phyloP scores from a whole-genome alignment of 2,329 filamentous ascomycete species.

The Dryadomyces quercus-mongolicae region DNA sequence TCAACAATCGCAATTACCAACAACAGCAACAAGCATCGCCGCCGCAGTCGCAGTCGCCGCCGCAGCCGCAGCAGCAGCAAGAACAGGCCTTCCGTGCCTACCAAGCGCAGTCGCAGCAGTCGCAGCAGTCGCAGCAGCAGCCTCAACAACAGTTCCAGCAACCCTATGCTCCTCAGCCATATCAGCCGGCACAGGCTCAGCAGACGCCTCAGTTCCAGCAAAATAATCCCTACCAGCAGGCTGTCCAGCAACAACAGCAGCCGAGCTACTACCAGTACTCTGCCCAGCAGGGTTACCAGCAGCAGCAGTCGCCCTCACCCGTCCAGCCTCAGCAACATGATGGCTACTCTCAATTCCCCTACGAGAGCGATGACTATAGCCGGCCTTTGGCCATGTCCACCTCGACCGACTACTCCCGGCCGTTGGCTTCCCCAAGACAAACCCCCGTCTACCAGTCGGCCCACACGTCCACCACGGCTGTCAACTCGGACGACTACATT shows the following conservation, averaged over 20 bases:
- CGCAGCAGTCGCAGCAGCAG: slow-evolving; percentile 1
- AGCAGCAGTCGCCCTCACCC: neutral
- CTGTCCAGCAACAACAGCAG: neutral
- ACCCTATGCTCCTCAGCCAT: neutral
- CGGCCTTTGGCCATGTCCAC: neutral
- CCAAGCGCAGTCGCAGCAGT: slow-evolving; percentile 3
- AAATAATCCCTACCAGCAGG: neutral
- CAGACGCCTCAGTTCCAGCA: neutral
- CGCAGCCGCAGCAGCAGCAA: neutral
- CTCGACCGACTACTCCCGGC: slow-evolving; percentile 3
- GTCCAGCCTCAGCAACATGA: neutral
- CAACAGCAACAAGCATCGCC: neutral
- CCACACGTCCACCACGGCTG: slow-evolving; percentile 9
- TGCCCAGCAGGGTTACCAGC: neutral
- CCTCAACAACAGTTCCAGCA: neutral
- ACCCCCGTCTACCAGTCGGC: slow-evolving; percentile 10
- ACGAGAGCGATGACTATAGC: slow-evolving; percentile 2
- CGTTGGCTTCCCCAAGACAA: slow-evolving; percentile 4
- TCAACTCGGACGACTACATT: slow-evolving; percentile 9
- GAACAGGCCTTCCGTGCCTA: neutral
- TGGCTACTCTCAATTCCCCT: neutral
- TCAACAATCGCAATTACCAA: slow-evolving; percentile 4
- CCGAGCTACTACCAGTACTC: neutral
- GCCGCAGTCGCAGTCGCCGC: slow-evolving; percentile 2
- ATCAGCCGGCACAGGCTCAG: neutral